These are phyloP conservation scores for Neurospora pannonica DNA, from an alignment of 495 filamentous ascomycete genomes.

Conservation along the genomic window DNA sequence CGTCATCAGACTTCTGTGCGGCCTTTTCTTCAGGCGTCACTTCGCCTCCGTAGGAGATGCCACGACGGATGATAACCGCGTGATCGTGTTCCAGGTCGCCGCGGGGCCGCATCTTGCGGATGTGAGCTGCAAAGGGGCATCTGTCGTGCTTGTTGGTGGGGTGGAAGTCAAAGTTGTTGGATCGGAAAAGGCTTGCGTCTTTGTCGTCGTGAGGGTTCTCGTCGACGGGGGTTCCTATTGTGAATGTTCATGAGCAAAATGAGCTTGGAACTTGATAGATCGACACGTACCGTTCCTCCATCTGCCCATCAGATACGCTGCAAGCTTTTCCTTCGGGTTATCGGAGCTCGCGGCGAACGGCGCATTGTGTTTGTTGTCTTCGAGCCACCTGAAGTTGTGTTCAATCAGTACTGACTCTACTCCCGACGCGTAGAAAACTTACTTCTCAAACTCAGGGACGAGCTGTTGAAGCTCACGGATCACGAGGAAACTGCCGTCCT, in stretches of 20 bases:
- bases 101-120: constrained; percentile 2
- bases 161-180: background rate
- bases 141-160: background rate
- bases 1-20: background rate
- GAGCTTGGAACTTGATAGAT: background rate
- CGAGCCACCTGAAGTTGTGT: background rate
- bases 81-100: background rate
- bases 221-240: background rate
- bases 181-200: background rate
- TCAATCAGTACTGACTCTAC: background rate
- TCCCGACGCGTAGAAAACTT: background rate
- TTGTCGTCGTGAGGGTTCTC: background rate
- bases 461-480: constrained; percentile 1
- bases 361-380: background rate
- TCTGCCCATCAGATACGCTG: constrained; percentile 1
- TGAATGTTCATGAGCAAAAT: background rate
- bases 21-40: background rate
- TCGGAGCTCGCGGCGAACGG: background rate
- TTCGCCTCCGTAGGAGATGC: constrained; percentile 1
- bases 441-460: background rate
- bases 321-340: background rate
- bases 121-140: background rate
- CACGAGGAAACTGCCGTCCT: constrained; percentile 2
- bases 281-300: background rate
- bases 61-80: background rate